phyloP scores from a whole-genome alignment of 352 stramenopile species.

The Phytophthora capsici region DNA sequence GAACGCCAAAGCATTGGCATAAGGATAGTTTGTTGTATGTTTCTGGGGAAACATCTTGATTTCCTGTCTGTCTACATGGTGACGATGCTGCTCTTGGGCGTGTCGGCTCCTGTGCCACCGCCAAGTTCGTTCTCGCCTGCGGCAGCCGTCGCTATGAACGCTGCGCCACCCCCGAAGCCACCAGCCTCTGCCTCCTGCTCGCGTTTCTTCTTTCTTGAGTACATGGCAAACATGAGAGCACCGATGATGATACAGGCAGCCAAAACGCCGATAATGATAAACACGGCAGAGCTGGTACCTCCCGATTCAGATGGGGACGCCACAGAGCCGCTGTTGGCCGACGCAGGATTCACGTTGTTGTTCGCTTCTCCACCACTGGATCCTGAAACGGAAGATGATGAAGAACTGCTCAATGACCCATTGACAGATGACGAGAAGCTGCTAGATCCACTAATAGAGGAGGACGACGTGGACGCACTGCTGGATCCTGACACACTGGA shows the following conservation, averaged over 20 bases:
- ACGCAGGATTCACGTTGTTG: constrained; percentile 20
- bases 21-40: constrained; percentile 42
- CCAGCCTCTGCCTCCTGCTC: constrained; percentile 57
- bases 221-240: constrained; percentile 75
- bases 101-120: constrained; percentile 46
- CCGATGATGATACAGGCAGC: constrained; percentile 67
- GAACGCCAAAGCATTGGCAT: constrained; percentile 29
- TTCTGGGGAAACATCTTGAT: constrained; percentile 17
- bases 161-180: constrained; percentile 51
- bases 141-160: constrained; percentile 36
- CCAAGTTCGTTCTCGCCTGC: constrained; percentile 27
- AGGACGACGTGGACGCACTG: constrained; percentile 13
- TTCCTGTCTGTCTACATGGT: constrained; percentile 64
- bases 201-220: constrained; percentile 76
- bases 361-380: constrained; percentile 6
- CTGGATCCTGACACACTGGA: constrained; percentile 21
- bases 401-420: constrained; percentile 21
- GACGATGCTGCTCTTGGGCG: constrained; percentile 80
- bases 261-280: constrained; percentile 74
- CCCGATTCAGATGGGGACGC: constrained; percentile 34
- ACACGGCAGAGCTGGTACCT: constrained; percentile 58
- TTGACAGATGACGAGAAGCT: constrained; percentile 31
- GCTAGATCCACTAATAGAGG: constrained; percentile 13
- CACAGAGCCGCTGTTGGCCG: constrained; percentile 30
- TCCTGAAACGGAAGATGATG: constrained; percentile 16